These are phyloP conservation scores for Cladochytrium replicatum DNA, from an alignment of 192 early-diverging fungal genomes.

Conservation along the genomic window DNA sequence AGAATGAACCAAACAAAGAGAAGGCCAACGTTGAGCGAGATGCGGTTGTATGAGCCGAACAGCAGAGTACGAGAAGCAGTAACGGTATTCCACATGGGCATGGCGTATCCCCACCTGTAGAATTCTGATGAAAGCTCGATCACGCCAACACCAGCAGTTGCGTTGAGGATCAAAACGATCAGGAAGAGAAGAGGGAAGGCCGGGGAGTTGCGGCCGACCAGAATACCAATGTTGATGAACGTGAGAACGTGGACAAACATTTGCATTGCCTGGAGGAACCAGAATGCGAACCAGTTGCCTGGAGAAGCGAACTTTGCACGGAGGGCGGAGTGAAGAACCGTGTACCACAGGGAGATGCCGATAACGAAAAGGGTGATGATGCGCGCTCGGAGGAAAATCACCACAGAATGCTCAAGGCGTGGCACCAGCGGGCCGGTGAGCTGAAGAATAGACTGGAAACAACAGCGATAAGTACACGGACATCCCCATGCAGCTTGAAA, in stretches of 20 bases:
- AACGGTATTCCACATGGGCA: neutral
- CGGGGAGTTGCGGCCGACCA: neutral
- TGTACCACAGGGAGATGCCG: neutral
- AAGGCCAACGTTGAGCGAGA: neutral
- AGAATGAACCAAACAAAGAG: neutral
- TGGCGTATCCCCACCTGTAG: neutral
- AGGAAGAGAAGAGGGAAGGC: neutral
- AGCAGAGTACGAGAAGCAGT: neutral
- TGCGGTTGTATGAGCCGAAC: neutral
- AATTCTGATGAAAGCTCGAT: neutral
- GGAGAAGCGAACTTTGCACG: neutral
- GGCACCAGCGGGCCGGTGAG: neutral
- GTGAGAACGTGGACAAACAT: slow-evolving; percentile 1
- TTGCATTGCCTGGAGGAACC: neutral
- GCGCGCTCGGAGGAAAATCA: neutral
- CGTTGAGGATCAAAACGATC: neutral
- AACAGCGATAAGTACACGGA: neutral
- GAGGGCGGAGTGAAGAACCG: neutral
- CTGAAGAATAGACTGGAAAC: neutral
- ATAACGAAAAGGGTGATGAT: neutral
- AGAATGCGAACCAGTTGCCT: neutral
- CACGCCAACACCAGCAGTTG: neutral
- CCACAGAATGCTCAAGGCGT: neutral
- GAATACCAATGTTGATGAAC: neutral
- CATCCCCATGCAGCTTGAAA: neutral